These are phyloP conservation scores for Phytophthora multivora DNA, from an alignment of 352 stramenopile genomes.

Conservation along the genomic window DNA sequence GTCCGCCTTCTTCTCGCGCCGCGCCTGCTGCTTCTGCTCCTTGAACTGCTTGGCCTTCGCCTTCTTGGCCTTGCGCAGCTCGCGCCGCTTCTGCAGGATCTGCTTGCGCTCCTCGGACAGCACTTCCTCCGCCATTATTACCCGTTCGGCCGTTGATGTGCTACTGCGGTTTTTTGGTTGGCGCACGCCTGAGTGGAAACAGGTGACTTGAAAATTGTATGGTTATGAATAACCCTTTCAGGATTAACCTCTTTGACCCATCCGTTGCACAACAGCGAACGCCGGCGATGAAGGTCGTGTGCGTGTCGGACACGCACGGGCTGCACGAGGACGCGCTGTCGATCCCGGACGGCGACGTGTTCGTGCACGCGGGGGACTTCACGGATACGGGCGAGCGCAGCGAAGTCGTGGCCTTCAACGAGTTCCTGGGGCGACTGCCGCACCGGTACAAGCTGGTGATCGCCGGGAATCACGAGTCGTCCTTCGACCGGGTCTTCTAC, in stretches of 20 bases:
- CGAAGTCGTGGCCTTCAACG: conserved; percentile 74
- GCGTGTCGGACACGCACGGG: conserved; percentile 79
- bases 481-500: conserved; percentile 77
- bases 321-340: conserved; percentile 70
- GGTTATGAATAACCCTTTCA: too few relatives aligned
- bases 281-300: conserved; percentile 61
- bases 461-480: conserved; percentile 85
- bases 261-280: not conserved
- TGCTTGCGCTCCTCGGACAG: conserved; percentile 37
- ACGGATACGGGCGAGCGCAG: conserved; percentile 70
- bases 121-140: conserved; percentile 14
- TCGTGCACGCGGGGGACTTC: conserved; percentile 92
- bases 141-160: not conserved
- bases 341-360: conserved; percentile 78
- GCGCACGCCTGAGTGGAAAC: not conserved
- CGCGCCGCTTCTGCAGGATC: conserved; percentile 59
- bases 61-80: conserved; percentile 86
- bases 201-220: too few relatives aligned
- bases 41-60: conserved; percentile 70
- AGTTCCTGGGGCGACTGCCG: conserved; percentile 65
- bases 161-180: not conserved
- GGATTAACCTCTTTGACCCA: too few relatives aligned
- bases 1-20: conserved; percentile 78
- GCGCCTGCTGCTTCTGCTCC: conserved; percentile 61
- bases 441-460: conserved; percentile 83